Evolutionary conservation across 306 rosid genomes (phyloP), one percentile per base, ranked within the genome.

Genomic region (Pterocarpus santalinus): DNA sequence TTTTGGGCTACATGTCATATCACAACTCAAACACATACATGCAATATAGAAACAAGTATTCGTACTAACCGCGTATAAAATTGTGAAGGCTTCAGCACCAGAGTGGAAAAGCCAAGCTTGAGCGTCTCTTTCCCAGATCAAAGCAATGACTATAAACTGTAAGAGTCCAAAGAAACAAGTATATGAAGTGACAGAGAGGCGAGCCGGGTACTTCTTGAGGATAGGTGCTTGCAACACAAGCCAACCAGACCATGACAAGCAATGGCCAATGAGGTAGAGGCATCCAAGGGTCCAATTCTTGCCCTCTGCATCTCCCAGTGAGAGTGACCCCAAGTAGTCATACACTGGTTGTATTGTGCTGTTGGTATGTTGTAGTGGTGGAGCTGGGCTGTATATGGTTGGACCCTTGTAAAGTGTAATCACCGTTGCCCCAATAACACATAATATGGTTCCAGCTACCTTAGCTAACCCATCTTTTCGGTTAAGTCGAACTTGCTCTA

Each of bases 161-260:
- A 96, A 28, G 58, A 96, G 87, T 0, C 99, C 99, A 58, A 92
- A 96, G 90, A 96, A 94, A 56, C 97, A 93, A 0, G 99, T 96
- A 75, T 84, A 96, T 2, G 99, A 93, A 5, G 99, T 96, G 22
- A 96, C 97, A 8, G 99, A 96, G 84, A 96, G 97, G 4, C 99
- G 88, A 41, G 99, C 99, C 1, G 99, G 99, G 86, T 96, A 96
- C 60, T 96, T 96, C 83, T 96, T 96, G 22, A 96, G 93, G 3
- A 95, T 85, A 0, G 99, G 99, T 17, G 97, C 91, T 83, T 95
- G 99, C 63, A 95, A 41, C 36, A 96, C 99, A 5, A 96, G 92
- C 99, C 99, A 96, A 13, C 16, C 99, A 17, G 99, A 93, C 99
- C 99, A 96, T 2, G 98, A 88, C 70, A 96, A 81, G 81, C 99